Percentiles rank a stretch among this genome's conserved stretches.
Conservation (phyloP, 1,284 basidiomycete genomes). For the Ustilago hordei region DNA sequence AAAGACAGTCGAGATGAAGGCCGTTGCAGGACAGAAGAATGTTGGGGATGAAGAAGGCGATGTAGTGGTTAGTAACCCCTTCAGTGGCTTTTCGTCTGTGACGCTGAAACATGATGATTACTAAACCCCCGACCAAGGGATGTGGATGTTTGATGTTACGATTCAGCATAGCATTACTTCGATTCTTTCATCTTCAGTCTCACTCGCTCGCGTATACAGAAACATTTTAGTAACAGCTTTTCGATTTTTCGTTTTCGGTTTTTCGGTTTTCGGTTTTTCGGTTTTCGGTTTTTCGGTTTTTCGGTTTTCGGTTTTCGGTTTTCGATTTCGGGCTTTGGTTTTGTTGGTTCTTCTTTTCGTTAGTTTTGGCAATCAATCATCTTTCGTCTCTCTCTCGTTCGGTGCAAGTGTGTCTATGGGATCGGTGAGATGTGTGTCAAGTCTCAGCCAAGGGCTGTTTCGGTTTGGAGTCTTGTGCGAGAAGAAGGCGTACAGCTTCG, state of each 20-base stretch:
- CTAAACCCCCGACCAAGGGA: too few species aligned
- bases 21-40: constrained; percentile 60
- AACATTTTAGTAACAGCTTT: neutral
- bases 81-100: constrained; percentile 62
- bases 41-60: constrained; percentile 65
- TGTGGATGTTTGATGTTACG: constrained; percentile 9
- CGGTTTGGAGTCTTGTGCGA: neutral
- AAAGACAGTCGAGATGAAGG: constrained; percentile 57
- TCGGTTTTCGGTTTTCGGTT: neutral
- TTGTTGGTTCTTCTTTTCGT: neutral
- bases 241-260: neutral
- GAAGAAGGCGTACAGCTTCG: too few species aligned
- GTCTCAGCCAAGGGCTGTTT: neutral
- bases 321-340: neutral
- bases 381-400: neutral
- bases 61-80: constrained; percentile 64
- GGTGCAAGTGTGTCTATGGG: neutral
- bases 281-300: neutral
- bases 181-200: neutral
- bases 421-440: too few species aligned
- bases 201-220: neutral
- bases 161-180: neutral
- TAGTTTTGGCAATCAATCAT: constrained; percentile 4
- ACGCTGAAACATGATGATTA: constrained; percentile 62
- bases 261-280: neutral